Percentiles rank a stretch among this genome's conserved stretches.
Evolutionary conservation across 352 stramenopile species (phyloP).

Genomic region (Phytophthora ohioensis): DNA sequence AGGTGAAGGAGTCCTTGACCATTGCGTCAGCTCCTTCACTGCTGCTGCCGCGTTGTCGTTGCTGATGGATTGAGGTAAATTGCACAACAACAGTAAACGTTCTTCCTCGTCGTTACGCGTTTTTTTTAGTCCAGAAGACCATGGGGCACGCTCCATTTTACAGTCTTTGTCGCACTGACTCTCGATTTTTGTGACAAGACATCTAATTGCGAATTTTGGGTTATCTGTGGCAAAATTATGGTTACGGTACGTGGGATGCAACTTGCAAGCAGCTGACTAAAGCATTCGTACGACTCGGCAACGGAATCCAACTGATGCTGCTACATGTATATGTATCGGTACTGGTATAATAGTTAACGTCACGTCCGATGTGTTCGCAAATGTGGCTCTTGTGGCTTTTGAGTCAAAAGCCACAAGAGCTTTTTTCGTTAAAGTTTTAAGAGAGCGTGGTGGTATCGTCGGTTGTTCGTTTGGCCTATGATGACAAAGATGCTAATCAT

Average conservation of each 20-base stretch:
- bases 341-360: too few species aligned
- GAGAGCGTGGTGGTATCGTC: background rate
- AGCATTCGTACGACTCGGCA: too few species aligned
- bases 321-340: too few species aligned
- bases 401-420: background rate
- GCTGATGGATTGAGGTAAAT: background rate
- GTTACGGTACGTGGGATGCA: too few species aligned
- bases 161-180: constrained; percentile 2
- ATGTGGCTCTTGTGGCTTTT: too few species aligned
- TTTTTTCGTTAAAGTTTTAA: too few species aligned
- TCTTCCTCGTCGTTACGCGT: background rate
- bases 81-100: background rate
- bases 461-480: background rate
- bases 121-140: background rate
- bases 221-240: background rate
- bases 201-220: background rate
- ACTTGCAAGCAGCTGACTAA: too few species aligned
- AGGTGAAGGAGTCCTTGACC: background rate
- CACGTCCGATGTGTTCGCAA: too few species aligned
- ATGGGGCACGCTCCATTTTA: background rate
- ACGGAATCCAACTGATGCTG: too few species aligned
- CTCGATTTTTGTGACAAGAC: background rate
- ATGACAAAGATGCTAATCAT: constrained; percentile 12
- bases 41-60: background rate
- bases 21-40: background rate